Base-by-base conservation (phyloP, 257 asterid genomes). In the Perilla frutescens region DNA sequence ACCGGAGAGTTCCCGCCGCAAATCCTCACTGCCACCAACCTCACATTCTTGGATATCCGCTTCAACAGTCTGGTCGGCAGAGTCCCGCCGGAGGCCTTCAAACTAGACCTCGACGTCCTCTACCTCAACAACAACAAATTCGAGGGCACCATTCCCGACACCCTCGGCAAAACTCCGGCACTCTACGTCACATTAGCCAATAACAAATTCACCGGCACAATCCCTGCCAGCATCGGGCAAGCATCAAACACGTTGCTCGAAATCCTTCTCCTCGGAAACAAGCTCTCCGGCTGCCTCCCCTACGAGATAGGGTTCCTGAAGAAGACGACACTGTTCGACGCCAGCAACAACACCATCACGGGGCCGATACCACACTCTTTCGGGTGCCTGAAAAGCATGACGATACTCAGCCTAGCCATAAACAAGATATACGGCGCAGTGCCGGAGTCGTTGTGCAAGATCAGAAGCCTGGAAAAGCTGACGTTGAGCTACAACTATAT, bases 341-440 rank as follows among this genome's bases (percentile, higher is more conserved):
- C 80, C 31, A 83, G 94, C 74, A 6, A 0, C n/a, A 91, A 91
- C 69, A n/a, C 3, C 0, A 57, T 91, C 67, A 89, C 97, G 0
- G 92, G 97, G 41, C 94, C 92, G 0, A 82, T 91, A 0, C 94
- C 96, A 0, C 65, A 48, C 8, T 91, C 97, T 0, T 89, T 89
- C 20, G 89, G 92, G 4, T 89, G 97, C 82, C 67, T 87, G 13
- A 7, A 13, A 3, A 58, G 47, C 0, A 50, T 91, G 81, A 3
- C 62, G 45, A 29, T 29, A 1, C 59, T 91, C 26, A 82, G 86
- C 68, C 0, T 89, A 1, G 63, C 93, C 0, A 7, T 6, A 55
- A 91, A 91, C 34, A 36, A 60, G 7, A 53, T 91, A 1, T 87
- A 87, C 66, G 94, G 97, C 5, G 39, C 71, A 1, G 91, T 91